Evolutionary conservation across 2,329 filamentous ascomycete genomes (phyloP).

Genomic region (Aspergillus calidoustus): DNA sequence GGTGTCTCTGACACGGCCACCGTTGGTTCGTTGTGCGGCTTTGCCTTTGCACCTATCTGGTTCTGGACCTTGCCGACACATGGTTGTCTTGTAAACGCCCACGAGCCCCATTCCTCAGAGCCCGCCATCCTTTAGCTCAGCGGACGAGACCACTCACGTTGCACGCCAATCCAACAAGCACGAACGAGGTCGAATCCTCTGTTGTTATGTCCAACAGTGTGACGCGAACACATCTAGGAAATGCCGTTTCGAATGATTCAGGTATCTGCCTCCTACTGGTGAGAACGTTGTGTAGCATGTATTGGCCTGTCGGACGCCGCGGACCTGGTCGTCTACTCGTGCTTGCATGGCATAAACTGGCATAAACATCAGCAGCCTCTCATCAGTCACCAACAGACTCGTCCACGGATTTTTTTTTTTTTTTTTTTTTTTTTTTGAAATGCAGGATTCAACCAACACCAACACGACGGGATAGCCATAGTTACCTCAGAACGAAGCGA

Average conservation of each 20-base stretch:
- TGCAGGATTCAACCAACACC: background rate
- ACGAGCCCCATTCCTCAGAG: conserved; percentile 7
- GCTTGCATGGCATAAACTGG: background rate
- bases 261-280: background rate
- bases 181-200: conserved; percentile 6
- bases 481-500: background rate
- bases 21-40: conserved; percentile 9
- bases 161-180: conserved; percentile 8
- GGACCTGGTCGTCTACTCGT: background rate
- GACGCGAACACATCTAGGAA: background rate
- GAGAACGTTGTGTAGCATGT: background rate
- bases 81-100: conserved; percentile 10
- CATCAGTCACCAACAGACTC: background rate
- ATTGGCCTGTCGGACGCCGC: background rate
- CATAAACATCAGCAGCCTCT: background rate
- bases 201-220: background rate
- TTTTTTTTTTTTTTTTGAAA: background rate
- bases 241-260: background rate
- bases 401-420: background rate
- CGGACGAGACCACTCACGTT: conserved; percentile 3
- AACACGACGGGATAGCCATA: background rate
- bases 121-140: background rate
- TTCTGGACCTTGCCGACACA: conserved; percentile 6
- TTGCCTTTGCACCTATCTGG: conserved; percentile 2
- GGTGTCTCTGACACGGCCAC: conserved; percentile 2